A percentile compares a stretch with the other conserved stretches of the same genome.
phyloP scores from a whole-genome alignment of 805 yeast species.

The Kuraishia ogatae region DNA sequence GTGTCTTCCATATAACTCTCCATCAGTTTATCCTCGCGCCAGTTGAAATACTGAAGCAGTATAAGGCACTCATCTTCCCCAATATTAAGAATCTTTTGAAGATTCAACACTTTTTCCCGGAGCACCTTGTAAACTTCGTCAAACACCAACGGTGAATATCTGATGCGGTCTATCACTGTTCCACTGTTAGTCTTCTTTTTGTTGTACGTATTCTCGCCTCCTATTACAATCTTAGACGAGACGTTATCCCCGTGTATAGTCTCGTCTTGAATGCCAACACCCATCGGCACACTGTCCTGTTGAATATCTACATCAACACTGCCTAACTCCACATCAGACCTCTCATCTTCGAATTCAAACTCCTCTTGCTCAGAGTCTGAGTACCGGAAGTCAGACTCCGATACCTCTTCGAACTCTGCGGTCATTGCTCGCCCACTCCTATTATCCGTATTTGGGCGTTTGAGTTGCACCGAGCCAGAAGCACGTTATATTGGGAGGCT shows the following conservation, averaged over 20 bases:
- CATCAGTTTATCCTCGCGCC: slow-evolving; percentile 52
- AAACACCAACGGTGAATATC: slow-evolving; percentile 15
- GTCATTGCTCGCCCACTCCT: neutral
- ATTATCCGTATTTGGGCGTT: no score
- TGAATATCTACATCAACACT: neutral
- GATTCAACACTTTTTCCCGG: slow-evolving; percentile 19
- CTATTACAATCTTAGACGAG: neutral
- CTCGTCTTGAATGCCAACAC: neutral
- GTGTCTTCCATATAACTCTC: slow-evolving; percentile 33
- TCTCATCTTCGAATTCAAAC: neutral
- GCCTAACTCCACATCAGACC: neutral
- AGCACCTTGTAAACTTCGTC: slow-evolving; percentile 22
- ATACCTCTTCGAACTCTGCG: neutral
- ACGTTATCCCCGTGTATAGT: neutral
- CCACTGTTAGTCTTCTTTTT: neutral
- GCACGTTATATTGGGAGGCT: no score
- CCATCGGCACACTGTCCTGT: neutral
- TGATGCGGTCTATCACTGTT: slow-evolving; percentile 15
- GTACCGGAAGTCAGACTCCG: neutral
- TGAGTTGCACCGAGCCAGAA: no score
- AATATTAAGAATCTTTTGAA: slow-evolving; percentile 28
- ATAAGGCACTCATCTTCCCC: slow-evolving; percentile 30
- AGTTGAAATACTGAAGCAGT: slow-evolving; percentile 38
- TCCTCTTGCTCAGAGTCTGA: neutral
- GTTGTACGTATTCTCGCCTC: neutral